Evolutionary conservation across 495 filamentous ascomycete genomes (phyloP).

Genomic region (Astrothelium macrocarpum): DNA sequence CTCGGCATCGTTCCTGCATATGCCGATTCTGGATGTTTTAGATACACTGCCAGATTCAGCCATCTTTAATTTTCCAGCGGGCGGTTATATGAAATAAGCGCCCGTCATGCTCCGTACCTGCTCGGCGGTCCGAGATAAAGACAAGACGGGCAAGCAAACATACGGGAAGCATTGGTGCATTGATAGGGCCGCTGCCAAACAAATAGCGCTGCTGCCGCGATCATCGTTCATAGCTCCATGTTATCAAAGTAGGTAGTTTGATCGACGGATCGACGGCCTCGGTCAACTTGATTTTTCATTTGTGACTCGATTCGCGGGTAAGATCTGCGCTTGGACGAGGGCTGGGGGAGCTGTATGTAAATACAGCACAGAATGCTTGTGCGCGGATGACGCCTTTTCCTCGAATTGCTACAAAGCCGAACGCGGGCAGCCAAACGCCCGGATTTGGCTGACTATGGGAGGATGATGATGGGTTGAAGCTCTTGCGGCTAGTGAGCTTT

Average conservation of each 20-base stretch:
- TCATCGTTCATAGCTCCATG: background rate
- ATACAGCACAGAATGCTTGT: background rate
- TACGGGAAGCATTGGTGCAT: background rate
- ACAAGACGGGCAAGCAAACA: background rate
- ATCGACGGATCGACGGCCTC: constrained; percentile 5
- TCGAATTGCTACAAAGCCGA: background rate
- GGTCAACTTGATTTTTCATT: background rate
- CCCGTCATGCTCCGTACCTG: background rate
- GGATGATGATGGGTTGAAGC: background rate
- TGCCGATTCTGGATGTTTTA: background rate
- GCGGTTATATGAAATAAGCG: background rate
- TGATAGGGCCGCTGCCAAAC: background rate
- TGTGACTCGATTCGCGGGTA: background rate
- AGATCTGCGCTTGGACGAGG: background rate
- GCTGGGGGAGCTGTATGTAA: background rate
- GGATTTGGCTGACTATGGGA: background rate
- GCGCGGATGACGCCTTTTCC: background rate
- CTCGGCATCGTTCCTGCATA: background rate
- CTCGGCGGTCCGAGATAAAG: background rate
- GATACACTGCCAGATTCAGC: background rate
- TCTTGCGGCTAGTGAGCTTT: background rate
- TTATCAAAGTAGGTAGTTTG: background rate
- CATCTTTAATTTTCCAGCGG: background rate
- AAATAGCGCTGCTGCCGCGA: background rate
- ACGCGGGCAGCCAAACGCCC: background rate